Base-by-base conservation (phyloP, 2,329 filamentous ascomycete species). In the Scedosporium boydii region DNA sequence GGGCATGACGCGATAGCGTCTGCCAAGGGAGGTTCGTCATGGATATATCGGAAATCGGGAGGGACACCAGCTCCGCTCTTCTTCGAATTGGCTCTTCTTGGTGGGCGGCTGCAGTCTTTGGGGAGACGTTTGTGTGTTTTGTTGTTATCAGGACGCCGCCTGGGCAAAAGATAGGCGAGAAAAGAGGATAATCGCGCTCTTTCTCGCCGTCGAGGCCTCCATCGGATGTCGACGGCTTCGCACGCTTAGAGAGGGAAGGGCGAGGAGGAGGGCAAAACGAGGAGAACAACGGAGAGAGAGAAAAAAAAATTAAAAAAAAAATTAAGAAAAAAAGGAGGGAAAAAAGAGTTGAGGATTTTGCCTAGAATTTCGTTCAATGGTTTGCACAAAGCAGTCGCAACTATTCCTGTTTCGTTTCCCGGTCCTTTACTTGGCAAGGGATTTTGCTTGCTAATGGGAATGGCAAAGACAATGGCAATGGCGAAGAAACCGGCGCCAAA, bases 1-100 rank as follows among this genome's bases (percentile, higher is more conserved):
- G 34, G 38, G 60, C 60, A 29, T 55, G 60, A 57, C 60, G 60
- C 60, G 60, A 58, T 7, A 62, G 60, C 51, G 60, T 62, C 60
- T 23, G 21, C 60, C 60, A 62, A 21, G 60, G 46, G 4, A 55
- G 48, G 53, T 38, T 21, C 53, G 60, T 62, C 60, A 62, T 62
- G 18, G 46, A 38, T 56, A 27, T 16, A 9, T n/a, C 34, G 18
- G 16, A 14, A 46, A 23, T 27, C 12, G 16, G 5, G 21, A 14
- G 58, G 10, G 26, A 26, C 42, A 41, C 42, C 12, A 27, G 12
- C 44, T 7, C 44, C 16, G 16, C 7, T 48, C 44, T 48, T 48
- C 44, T 16, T 16, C 44, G 29, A 34, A 34, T 34, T 9, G 44
- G 3, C 6, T 48, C 18, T n/a, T 48, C 18, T 48, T 48, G 44